These are phyloP conservation scores for Dryas alaskensis DNA, from an alignment of 306 rosid species.

Conservation along the genomic window DNA sequence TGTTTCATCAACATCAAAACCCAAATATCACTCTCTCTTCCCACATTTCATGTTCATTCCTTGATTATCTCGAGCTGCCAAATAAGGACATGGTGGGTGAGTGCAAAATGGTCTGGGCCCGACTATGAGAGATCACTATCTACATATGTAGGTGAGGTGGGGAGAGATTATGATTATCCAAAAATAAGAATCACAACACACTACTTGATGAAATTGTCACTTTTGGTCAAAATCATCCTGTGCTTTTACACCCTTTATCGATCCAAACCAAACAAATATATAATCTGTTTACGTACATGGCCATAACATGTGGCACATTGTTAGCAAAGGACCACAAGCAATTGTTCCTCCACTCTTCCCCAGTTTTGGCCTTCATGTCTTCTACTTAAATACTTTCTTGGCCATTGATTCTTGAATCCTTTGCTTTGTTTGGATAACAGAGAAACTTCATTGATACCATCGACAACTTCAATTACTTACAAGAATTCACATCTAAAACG, in stretches of 20 bases:
- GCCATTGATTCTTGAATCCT: not conserved
- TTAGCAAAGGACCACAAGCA: not conserved
- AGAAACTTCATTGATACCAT: not conserved
- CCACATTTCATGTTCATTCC: not conserved
- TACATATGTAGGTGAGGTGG: not conserved
- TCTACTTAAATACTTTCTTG: not conserved
- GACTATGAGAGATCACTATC: conserved; percentile 34
- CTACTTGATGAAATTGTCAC: conserved; percentile 16
- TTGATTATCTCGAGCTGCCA: conserved; percentile 13
- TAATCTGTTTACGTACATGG: not conserved
- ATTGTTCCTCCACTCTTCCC: no score
- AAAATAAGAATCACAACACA: not conserved
- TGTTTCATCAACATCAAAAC: not conserved
- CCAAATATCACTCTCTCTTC: not conserved
- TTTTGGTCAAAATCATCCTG: conserved; percentile 6
- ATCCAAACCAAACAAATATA: conserved; percentile 3
- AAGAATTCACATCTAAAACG: not conserved
- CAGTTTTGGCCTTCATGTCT: not conserved
- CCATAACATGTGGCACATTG: not conserved
- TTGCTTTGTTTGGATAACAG: not conserved
- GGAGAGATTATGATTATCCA: conserved; percentile 8
- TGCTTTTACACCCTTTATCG: not conserved
- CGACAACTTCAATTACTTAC: not conserved
- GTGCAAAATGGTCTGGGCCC: conserved; percentile 29
- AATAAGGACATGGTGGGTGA: conserved; percentile 17